Evolutionary conservation across 2,329 filamentous ascomycete species (phyloP), one percentile per base, ranked within the genome.

Genomic region (Claviceps africana): DNA sequence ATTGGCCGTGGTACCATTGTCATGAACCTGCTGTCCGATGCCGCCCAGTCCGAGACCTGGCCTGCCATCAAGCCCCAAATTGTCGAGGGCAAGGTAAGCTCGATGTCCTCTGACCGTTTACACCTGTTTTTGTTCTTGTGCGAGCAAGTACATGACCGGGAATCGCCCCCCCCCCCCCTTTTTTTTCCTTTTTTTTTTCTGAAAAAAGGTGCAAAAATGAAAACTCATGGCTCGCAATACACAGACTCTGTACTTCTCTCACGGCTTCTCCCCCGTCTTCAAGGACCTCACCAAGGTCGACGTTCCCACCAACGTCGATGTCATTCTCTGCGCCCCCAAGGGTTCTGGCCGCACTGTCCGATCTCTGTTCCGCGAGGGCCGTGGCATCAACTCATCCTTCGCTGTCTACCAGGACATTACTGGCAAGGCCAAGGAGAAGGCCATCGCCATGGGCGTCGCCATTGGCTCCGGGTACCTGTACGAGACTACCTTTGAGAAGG

Each of bases 401-500:
- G 93, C 93, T 72, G 89, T 98, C 74, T 97, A 72, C 86, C 93
- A 98, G 78, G 93, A 98, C 70, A 89, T 97, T 60, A 95, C 89
- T 58, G 93, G 93, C 72, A 87, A 96, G 76, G 93, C 93, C 67
- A 83, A 97, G 79, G 93, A 98, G 83, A 95, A 91, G 82, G 93
- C 93, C 64, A 76, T 95, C 65, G 93, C 93, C 62, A 83, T 98
- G 64, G 93, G 93, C 77, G 91, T 97, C 59, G 93, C 91, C 69
- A 86, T 98, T 69, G 93, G 91, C 71, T 89, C 85, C 66, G 93
- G 93, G 67, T 98, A 98, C 82, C 87, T 98, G 64, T 98, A 98
- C 83, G 87, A 97, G 86, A 98, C 93, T 69, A 98, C 93, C 70
- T 98, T 98, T 69, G 86, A 98, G 83, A 98, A 98, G 86, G 93